A percentile compares a stretch with the other conserved stretches of the same genome.
These are phyloP conservation scores for Sinapis alba DNA, from an alignment of 441 rosid genomes.

Conservation along the genomic window DNA sequence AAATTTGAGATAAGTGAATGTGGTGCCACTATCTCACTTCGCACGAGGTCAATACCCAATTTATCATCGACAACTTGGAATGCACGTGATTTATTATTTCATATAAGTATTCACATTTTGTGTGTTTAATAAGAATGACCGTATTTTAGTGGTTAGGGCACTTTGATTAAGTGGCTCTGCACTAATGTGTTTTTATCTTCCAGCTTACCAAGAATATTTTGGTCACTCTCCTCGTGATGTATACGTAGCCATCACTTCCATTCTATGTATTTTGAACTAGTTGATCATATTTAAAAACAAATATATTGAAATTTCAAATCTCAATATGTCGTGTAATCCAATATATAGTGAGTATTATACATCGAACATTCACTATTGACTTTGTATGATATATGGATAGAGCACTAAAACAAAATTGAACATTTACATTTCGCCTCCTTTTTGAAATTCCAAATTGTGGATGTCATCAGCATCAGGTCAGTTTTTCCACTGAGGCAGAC, in stretches of 20 bases:
- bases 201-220: slow-evolving; percentile 23
- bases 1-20: slow-evolving; percentile 6
- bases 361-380: slow-evolving; percentile 18
- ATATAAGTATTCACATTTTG: slow-evolving; percentile 6
- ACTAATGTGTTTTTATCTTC: slow-evolving; percentile 16
- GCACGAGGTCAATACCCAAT: slow-evolving; percentile 5
- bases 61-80: slow-evolving; percentile 24
- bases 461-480: background rate
- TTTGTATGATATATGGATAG: slow-evolving; percentile 3
- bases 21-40: slow-evolving; percentile 28
- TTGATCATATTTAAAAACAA: background rate
- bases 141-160: slow-evolving; percentile 39
- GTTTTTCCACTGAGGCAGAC: background rate
- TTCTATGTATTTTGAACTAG: slow-evolving; percentile 20
- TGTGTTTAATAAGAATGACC: background rate
- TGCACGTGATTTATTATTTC: slow-evolving; percentile 27
- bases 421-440: slow-evolving; percentile 6
- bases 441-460: slow-evolving; percentile 6
- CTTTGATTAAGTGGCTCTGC: slow-evolving; percentile 37
- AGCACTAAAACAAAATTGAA: slow-evolving; percentile 8
- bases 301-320: background rate
- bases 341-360: background rate
- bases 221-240: slow-evolving; percentile 37
- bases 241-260: slow-evolving; percentile 41
- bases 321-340: slow-evolving; percentile 31